Evolutionary conservation across 1,284 basidiomycete genomes (phyloP).

Genomic region (Kalmanozyma brasiliensis): DNA sequence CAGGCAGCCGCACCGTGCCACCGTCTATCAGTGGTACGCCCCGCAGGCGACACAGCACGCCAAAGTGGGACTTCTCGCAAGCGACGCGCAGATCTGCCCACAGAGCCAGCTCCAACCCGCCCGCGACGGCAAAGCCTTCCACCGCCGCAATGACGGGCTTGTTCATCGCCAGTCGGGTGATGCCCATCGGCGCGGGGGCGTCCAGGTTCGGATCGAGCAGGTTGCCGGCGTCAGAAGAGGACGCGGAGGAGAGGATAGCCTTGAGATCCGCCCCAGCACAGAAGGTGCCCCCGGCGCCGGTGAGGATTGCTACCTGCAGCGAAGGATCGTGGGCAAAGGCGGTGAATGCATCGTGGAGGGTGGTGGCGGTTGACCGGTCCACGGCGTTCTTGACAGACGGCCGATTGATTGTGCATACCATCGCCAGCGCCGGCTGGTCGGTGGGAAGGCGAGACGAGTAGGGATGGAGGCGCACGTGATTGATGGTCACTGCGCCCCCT

Average conservation of each 20-base stretch:
- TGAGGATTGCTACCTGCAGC: slow-evolving; percentile 30
- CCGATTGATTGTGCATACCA: slow-evolving; percentile 42
- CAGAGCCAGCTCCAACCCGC: slow-evolving; percentile 36
- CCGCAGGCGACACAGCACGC: slow-evolving; percentile 36
- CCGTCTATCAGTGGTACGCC: slow-evolving; percentile 49
- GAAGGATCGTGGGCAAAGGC: slow-evolving; percentile 21
- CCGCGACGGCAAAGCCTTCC: slow-evolving; percentile 41
- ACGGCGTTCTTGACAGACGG: slow-evolving; percentile 33
- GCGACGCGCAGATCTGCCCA: slow-evolving; percentile 45
- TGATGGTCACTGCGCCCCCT: no score
- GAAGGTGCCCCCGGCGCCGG: slow-evolving; percentile 23
- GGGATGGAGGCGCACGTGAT: no score
- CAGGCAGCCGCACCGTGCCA: slow-evolving; percentile 31
- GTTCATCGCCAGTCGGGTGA: slow-evolving; percentile 39
- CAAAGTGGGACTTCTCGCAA: slow-evolving; percentile 16
- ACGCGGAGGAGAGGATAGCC: slow-evolving; percentile 16
- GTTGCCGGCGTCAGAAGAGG: slow-evolving; percentile 8
- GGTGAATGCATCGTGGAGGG: slow-evolving; percentile 27
- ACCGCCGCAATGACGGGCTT: slow-evolving; percentile 46
- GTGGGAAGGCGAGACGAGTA: no score
- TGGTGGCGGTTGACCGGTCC: slow-evolving; percentile 23
- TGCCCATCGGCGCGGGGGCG: slow-evolving; percentile 39
- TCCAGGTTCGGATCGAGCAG: slow-evolving; percentile 41
- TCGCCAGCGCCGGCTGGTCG: no score
- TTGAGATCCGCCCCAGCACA: slow-evolving; percentile 47